Base-by-base conservation (phyloP, 345 rosid species). In the Carallia pectinifolia region DNA sequence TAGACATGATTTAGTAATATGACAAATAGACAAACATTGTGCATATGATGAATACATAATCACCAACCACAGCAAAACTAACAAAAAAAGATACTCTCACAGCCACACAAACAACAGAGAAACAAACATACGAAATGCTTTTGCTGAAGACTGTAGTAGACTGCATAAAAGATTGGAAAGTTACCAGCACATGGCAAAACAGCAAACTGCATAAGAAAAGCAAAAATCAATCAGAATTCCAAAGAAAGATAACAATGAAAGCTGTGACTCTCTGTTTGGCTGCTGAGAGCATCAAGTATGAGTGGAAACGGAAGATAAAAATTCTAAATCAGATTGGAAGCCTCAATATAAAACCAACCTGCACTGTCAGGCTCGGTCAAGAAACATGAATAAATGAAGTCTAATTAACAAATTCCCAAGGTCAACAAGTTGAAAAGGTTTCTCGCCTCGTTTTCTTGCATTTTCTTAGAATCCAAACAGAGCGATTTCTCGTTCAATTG, bases 111-210 rank as follows among this genome's bases (percentile, higher is more conserved):
- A 53, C 0, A 23, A 23, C 23, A 23, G 23, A 23, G 8, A 27
- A 9, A 59, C 2, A 8, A 33, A 10, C 29, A 10, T 19, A 19
- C 40, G 18, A 30, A 27, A 56, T 23, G 60, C 29, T 27, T 16
- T 4, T 23, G 23, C 23, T 23, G 23, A 23, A 23, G 23, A 15
- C 31, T 9, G 6, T 27, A 10, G 60, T 27, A 15, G 29, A 60
- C 2, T 9, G 53, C 36, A 50, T 30, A n/a, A 15, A 40, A 66
- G 53, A 33, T 23, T 6, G 17, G 53, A 44, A 37, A 70, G 72
- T 68, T 69, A 82, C 85, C 85, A 82, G 48, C 64, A 56, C 4
- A 68, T 23, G 7, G 83, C 70, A 67, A 82, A 76, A 62, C 81
- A 77, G 62, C 85, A 77, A 71, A 58, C 85, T 82, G 83, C 77